Evolutionary conservation across 306 rosid genomes (phyloP), one percentile per base, ranked within the genome.

Genomic region (Arachis stenosperma): DNA sequence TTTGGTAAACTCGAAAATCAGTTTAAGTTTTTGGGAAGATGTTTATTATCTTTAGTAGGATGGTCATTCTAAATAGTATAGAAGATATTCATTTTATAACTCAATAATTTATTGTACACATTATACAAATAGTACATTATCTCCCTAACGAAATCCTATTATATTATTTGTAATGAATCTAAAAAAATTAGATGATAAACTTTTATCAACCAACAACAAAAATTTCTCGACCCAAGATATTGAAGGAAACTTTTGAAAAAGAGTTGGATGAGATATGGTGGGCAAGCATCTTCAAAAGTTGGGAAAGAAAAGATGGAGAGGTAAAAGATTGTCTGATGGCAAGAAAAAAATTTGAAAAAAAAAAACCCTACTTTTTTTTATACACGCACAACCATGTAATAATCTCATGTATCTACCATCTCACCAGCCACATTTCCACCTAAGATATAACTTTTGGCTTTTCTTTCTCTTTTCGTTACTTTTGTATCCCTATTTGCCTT

Each of bases 221-320:
- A 33, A 33, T 33, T 33, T 33, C 4, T 55, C 36, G 58, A 55
- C 41, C 43, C 48, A 47, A 67, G 63, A 68, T 43, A 75, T 72
- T 72, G 65, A 69, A 68, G 65, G 79, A 81, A 68, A 75, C 65
- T 72, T 79, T 41, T 65, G 15, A 76, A 77, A 61, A 69, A 40
- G 67, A 60, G 60, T 58, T 78, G 83, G 79, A 64, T 75, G 79
- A 83, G 85, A 90, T 84, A 78, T 80, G 96, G 84, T 82, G 83
- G 89, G 84, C 85, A 82, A 88, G 90, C 87, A 82, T 88, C 86
- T 82, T 55, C 7, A 74, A 86, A 84, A 84, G 89, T 55, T 61
- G 64, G 8, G 43, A 15, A 57, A 41, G 71, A 59, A 69, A 78
- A 77, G 75, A 76, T 69, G 69, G 73, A 55, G 68, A 76, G 75